These are phyloP conservation scores for Paecilomyces formosus DNA, from an alignment of 2,329 filamentous ascomycete species.

Conservation along the genomic window DNA sequence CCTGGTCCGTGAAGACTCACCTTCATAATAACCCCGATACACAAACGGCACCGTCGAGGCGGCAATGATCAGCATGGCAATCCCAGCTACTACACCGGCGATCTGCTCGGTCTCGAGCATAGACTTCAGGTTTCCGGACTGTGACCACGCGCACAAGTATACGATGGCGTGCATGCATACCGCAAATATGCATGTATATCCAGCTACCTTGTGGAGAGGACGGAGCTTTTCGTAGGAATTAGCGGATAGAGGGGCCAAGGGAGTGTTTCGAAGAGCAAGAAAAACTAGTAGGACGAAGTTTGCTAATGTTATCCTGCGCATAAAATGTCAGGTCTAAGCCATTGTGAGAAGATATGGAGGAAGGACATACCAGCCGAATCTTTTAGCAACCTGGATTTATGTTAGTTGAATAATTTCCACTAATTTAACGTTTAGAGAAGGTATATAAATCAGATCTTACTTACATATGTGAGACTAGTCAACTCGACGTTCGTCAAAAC, in stretches of 20 bases:
- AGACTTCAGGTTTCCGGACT: neutral
- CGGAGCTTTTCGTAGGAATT: constrained; percentile 12
- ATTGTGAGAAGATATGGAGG: neutral
- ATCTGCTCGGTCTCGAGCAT: neutral
- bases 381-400: neutral
- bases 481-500: neutral
- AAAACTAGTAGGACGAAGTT: constrained; percentile 10
- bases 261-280: constrained; percentile 10
- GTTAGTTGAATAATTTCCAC: no score
- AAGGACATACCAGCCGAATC: neutral
- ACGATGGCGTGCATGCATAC: constrained; percentile 1
- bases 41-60: neutral
- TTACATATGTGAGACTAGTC: neutral
- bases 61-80: constrained; percentile 1
- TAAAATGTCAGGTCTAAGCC: neutral
- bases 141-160: constrained; percentile 2
- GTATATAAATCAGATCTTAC: neutral
- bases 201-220: constrained; percentile 11
- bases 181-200: constrained; percentile 10
- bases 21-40: neutral
- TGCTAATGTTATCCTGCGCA: constrained; percentile 7
- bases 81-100: neutral
- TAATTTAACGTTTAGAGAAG: neutral
- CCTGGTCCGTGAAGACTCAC: neutral
- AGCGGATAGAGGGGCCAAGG: constrained; percentile 8